These are phyloP conservation scores for Ensete glaucum DNA, from an alignment of 176 grass and related monocot species.

Conservation along the genomic window DNA sequence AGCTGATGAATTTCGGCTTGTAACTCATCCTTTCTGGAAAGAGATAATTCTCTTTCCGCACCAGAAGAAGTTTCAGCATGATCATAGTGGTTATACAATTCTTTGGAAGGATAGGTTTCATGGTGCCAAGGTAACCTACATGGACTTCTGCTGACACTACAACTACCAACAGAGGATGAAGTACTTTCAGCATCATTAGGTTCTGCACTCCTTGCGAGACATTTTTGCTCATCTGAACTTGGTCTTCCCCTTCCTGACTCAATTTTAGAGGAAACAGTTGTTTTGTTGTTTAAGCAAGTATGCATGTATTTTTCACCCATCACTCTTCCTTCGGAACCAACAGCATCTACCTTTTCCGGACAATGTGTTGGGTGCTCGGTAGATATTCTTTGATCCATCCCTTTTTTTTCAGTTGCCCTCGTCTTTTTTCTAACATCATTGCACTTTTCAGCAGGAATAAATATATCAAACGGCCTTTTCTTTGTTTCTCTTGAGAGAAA, in stretches of 20 bases:
- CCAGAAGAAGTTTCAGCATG: conserved; percentile 40
- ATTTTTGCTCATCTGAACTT: neutral
- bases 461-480: conserved; percentile 34
- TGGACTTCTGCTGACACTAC: conserved; percentile 34
- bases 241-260: neutral
- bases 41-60: conserved; percentile 38
- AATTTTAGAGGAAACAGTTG: conserved; percentile 27
- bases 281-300: conserved; percentile 35
- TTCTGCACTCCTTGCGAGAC: conserved; percentile 8
- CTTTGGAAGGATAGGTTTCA: conserved; percentile 8
- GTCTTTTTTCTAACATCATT: conserved; percentile 34
- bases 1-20: conserved; percentile 50
- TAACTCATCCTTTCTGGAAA: conserved; percentile 19
- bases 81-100: conserved; percentile 36
- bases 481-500: conserved; percentile 22
- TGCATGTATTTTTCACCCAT: conserved; percentile 25
- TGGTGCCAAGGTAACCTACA: conserved; percentile 11
- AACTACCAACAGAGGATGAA: conserved; percentile 79
- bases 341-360: conserved; percentile 64
- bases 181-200: conserved; percentile 43
- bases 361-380: conserved; percentile 27
- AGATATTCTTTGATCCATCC: conserved; percentile 7
- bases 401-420: conserved; percentile 12
- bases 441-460: conserved; percentile 16
- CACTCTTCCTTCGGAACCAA: conserved; percentile 41